Evolutionary conservation across 164 flowering plant species (phyloP).

Genomic region (Sedum album): DNA sequence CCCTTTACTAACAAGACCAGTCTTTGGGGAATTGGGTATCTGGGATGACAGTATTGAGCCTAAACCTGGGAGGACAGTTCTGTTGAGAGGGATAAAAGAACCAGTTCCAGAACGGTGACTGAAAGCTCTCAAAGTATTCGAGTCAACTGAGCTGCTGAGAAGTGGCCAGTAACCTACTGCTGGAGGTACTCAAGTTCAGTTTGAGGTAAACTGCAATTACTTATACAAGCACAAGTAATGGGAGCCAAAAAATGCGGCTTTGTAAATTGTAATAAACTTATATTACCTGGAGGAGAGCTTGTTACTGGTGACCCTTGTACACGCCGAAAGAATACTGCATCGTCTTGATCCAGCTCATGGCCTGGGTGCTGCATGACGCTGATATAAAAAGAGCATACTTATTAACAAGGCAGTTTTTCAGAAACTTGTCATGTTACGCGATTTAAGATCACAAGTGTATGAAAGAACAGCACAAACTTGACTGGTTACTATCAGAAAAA

Average conservation of each 20-base stretch:
- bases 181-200: neutral
- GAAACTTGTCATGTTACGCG: no score
- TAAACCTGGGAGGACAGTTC: slow-evolving; percentile 52
- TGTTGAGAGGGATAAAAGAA: slow-evolving; percentile 32
- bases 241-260: neutral
- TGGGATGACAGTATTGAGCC: slow-evolving; percentile 65
- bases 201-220: neutral
- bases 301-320: slow-evolving; percentile 73
- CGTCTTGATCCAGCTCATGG: slow-evolving; percentile 83
- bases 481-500: no score
- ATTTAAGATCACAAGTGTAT: no score
- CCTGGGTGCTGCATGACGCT: slow-evolving; percentile 80
- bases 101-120: slow-evolving; percentile 52
- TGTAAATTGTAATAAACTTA: neutral
- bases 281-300: slow-evolving; percentile 57
- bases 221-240: neutral
- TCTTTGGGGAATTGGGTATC: slow-evolving; percentile 42
- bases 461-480: no score
- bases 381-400: slow-evolving; percentile 4
- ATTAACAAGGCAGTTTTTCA: no score
- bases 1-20: slow-evolving; percentile 68
- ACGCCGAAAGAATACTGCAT: slow-evolving; percentile 41
- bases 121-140: slow-evolving; percentile 38
- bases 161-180: slow-evolving; percentile 70
- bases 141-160: slow-evolving; percentile 57